A percentile compares a stretch with the other conserved stretches of the same genome.
These are phyloP conservation scores for Ceratobasidium sp. DNA, from an alignment of 1,284 basidiomycete genomes.

Conservation along the genomic window DNA sequence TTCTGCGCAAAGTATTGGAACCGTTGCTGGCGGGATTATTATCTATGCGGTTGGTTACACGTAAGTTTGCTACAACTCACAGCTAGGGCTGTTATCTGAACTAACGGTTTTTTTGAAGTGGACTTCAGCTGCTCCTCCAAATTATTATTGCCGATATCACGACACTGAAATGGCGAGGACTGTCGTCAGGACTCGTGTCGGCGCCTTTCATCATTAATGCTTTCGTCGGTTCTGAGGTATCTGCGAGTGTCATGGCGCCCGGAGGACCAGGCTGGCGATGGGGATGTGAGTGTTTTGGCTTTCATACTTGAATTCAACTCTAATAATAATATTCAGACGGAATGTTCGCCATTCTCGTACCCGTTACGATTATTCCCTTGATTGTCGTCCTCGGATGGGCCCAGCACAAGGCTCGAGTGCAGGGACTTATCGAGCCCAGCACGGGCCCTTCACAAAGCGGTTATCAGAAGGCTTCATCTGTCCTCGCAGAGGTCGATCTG, in stretches of 20 bases:
- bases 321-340: slow-evolving; percentile 58
- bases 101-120: slow-evolving; percentile 51
- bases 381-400: slow-evolving; percentile 78
- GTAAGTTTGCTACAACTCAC: slow-evolving; percentile 47
- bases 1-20: slow-evolving; percentile 55
- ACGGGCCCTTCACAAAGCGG: slow-evolving; percentile 20
- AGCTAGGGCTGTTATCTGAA: background rate
- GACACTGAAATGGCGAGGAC: slow-evolving; percentile 62
- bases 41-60: slow-evolving; percentile 48
- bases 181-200: slow-evolving; percentile 58
- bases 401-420: slow-evolving; percentile 68
- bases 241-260: slow-evolving; percentile 55
- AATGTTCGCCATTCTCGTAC: slow-evolving; percentile 74
- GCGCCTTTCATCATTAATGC: slow-evolving; percentile 58
- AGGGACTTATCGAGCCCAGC: slow-evolving; percentile 57
- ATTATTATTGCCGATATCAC: slow-evolving; percentile 64
- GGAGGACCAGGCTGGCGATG: slow-evolving; percentile 58
- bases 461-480: slow-evolving; percentile 50
- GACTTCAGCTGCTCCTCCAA: slow-evolving; percentile 59
- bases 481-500: slow-evolving; percentile 66
- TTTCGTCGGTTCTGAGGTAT: slow-evolving; percentile 62
- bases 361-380: slow-evolving; percentile 64
- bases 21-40: slow-evolving; percentile 57
- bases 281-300: slow-evolving; percentile 64
- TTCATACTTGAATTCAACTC: background rate